phyloP scores from a whole-genome alignment of 192 early-diverging fungal species.

The Umbelopsis vinacea region DNA sequence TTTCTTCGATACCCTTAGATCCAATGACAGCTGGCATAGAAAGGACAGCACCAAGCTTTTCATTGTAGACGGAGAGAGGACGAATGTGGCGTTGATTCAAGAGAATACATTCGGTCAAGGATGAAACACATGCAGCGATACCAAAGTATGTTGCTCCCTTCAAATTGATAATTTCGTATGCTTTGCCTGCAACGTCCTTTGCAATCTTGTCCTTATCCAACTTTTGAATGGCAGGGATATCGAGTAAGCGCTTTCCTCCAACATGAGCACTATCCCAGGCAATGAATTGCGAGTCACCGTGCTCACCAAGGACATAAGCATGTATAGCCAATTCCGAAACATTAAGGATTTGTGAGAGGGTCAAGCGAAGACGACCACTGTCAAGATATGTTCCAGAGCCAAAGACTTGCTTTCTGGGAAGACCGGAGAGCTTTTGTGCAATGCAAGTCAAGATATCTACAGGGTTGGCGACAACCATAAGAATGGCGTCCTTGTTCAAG shows the following conservation, averaged over 20 bases:
- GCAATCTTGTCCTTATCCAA: constrained; percentile 60
- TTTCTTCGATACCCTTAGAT: constrained; percentile 67
- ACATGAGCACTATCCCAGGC: constrained; percentile 78
- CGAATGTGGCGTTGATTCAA: constrained; percentile 72
- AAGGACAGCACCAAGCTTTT: constrained; percentile 63
- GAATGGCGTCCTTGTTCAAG: constrained; percentile 68
- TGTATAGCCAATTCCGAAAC: constrained; percentile 61
- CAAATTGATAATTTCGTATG: constrained; percentile 82
- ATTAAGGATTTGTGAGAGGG: constrained; percentile 51
- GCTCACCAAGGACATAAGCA: constrained; percentile 84
- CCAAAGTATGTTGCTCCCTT: constrained; percentile 89
- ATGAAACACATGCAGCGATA: constrained; percentile 79
- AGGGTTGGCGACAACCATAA: constrained; percentile 86
- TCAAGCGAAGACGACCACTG: constrained; percentile 69
- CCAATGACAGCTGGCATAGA: constrained; percentile 84
- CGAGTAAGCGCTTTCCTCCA: constrained; percentile 68
- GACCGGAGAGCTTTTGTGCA: constrained; percentile 80
- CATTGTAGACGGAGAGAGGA: constrained; percentile 72
- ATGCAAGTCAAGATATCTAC: constrained; percentile 84
- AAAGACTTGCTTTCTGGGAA: constrained; percentile 79
- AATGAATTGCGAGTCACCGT: constrained; percentile 86
- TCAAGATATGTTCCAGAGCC: constrained; percentile 89
- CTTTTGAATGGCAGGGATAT: constrained; percentile 63
- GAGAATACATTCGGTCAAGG: constrained; percentile 68
- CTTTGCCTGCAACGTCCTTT: constrained; percentile 70